Evolutionary conservation across 2,329 filamentous ascomycete genomes (phyloP).

Genomic region (Periconia macrospinosa): DNA sequence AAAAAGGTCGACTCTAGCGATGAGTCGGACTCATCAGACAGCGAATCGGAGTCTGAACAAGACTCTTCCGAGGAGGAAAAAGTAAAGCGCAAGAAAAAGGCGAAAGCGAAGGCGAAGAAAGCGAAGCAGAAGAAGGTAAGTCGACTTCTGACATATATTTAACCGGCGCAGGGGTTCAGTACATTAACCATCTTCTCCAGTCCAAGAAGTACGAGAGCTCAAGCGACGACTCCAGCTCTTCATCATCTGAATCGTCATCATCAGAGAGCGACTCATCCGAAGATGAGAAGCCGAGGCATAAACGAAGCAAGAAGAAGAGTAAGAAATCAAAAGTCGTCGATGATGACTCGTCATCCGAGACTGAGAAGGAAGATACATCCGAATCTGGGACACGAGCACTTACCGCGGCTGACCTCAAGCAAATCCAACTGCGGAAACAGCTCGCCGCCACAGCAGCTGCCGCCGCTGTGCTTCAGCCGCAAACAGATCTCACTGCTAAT

Average conservation of each 20-base stretch:
- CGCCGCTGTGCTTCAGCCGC: constrained; percentile 7
- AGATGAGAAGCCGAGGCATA: constrained; percentile 26
- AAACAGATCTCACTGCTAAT: constrained; percentile 8
- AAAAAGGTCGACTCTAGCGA: constrained; percentile 26
- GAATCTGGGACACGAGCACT: neutral
- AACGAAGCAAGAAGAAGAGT: constrained; percentile 19
- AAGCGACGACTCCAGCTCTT: constrained; percentile 19
- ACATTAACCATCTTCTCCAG: neutral
- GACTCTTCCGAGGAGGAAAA: constrained; percentile 21
- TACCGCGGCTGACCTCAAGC: constrained; percentile 1
- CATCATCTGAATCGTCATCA: constrained; percentile 13
- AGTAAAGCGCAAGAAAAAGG: constrained; percentile 24
- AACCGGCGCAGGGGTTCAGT: too few species aligned
- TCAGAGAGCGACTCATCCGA: constrained; percentile 20
- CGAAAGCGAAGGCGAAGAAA: constrained; percentile 23
- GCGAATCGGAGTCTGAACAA: constrained; percentile 17
- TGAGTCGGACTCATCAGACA: constrained; percentile 8
- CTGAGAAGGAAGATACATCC: constrained; percentile 9
- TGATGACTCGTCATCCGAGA: constrained; percentile 1
- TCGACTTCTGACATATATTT: neutral
- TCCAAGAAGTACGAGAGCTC: constrained; percentile 18
- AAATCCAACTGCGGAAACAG: constrained; percentile 5
- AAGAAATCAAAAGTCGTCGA: constrained; percentile 4
- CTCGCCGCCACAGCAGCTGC: constrained; percentile 10
- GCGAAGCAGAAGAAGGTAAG: constrained; percentile 25